Percentiles rank a stretch among this genome's conserved stretches.
Evolutionary conservation across 192 early-diverging fungal species (phyloP).

Genomic region (Jimgerdemannia flammicorona): DNA sequence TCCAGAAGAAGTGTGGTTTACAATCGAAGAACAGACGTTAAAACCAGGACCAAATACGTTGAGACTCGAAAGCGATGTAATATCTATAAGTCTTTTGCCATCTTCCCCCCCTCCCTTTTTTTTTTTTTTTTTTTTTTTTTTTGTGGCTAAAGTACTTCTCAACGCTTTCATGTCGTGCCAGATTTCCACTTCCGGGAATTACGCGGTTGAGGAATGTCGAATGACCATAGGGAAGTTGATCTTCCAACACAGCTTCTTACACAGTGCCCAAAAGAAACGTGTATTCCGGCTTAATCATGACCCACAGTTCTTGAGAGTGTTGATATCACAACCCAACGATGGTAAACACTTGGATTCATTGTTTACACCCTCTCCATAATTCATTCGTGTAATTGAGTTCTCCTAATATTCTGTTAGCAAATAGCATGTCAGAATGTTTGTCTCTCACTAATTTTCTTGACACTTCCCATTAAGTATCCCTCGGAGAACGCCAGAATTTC

Average conservation of each 20-base stretch:
- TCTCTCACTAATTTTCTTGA: background rate
- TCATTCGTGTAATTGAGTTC: too few species aligned
- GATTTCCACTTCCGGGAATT: slow-evolving; percentile 58
- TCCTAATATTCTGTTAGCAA: background rate
- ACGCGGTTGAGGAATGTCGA: slow-evolving; percentile 47
- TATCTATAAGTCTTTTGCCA: background rate
- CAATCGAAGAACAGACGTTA: slow-evolving; percentile 36
- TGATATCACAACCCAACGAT: slow-evolving; percentile 28
- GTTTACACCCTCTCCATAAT: too few species aligned
- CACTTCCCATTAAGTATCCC: slow-evolving; percentile 18
- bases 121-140: background rate
- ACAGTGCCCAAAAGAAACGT: slow-evolving; percentile 45
- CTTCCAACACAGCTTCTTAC: slow-evolving; percentile 50
- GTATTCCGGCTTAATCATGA: slow-evolving; percentile 45
- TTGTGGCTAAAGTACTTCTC: background rate
- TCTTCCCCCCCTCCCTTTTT: too few species aligned
- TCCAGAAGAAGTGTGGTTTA: slow-evolving; percentile 50
- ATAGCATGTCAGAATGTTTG: background rate
- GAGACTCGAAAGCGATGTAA: slow-evolving; percentile 48
- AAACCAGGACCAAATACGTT: slow-evolving; percentile 47
- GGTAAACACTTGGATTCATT: slow-evolving; percentile 8
- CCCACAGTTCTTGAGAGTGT: slow-evolving; percentile 28
- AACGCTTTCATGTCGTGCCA: slow-evolving; percentile 6
- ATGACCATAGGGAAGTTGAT: slow-evolving; percentile 56
- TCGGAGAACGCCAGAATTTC: slow-evolving; percentile 36